Conservation (phyloP, 2,329 filamentous ascomycete genomes). For the Pseudogymnoascus sp. region DNA sequence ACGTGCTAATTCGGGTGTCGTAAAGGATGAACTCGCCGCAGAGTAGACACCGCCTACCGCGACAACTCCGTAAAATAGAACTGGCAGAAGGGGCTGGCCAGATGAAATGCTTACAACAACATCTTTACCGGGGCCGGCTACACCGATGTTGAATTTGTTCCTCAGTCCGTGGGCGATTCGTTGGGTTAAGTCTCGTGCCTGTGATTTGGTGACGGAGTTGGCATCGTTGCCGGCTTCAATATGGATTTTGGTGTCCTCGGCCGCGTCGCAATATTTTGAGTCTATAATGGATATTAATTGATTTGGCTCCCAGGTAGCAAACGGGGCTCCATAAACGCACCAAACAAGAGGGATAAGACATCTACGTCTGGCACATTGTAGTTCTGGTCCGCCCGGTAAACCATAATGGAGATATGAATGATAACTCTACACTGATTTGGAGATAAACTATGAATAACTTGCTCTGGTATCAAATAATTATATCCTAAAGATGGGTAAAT, state of each 20-base stretch:
- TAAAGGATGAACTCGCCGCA: constrained; percentile 63
- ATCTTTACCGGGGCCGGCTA: constrained; percentile 38
- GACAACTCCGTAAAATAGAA: constrained; percentile 61
- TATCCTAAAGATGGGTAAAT: not conserved
- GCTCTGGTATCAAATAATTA: not conserved
- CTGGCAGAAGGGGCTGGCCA: constrained; percentile 50
- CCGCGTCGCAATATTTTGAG: constrained; percentile 25
- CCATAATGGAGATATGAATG: not conserved
- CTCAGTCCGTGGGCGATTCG: constrained; percentile 49
- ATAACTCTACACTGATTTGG: not conserved
- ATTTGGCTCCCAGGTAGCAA: not conserved
- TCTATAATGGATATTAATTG: constrained; percentile 26
- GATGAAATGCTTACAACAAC: constrained; percentile 49
- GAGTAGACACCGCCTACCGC: constrained; percentile 75
- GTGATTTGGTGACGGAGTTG: constrained; percentile 44
- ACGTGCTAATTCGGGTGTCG: constrained; percentile 62
- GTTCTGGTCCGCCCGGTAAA: constrained; percentile 12
- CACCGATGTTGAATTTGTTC: constrained; percentile 42
- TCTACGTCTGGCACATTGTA: constrained; percentile 15
- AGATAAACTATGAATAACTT: not conserved
- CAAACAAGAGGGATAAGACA: constrained; percentile 13
- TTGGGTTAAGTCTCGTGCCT: constrained; percentile 39
- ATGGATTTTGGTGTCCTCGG: constrained; percentile 46
- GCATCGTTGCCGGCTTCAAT: constrained; percentile 47
- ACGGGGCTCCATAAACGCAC: constrained; percentile 7